Percentiles rank a stretch among this genome's conserved stretches.
phyloP scores from a whole-genome alignment of 2,329 filamentous ascomycete species.

The Penicillium sp. region DNA sequence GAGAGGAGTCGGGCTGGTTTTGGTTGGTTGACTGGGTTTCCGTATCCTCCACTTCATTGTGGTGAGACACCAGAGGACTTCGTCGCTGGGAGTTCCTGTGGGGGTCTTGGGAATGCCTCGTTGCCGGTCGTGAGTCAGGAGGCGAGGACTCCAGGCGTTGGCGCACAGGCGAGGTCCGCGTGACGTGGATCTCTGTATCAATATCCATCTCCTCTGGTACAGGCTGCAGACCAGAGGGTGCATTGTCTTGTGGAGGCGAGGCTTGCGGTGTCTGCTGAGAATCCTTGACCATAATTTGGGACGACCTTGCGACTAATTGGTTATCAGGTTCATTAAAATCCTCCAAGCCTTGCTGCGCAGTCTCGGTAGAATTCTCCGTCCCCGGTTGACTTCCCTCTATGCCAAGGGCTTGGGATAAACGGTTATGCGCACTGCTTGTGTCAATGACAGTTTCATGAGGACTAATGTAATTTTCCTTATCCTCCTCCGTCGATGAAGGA shows the following conservation, averaged over 20 bases:
- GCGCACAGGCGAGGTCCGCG: conserved; percentile 22
- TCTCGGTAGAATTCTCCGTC: neutral
- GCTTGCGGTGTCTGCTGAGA: conserved; percentile 42
- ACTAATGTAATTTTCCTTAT: conserved; percentile 52
- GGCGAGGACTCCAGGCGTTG: conserved; percentile 29
- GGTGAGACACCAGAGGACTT: neutral
- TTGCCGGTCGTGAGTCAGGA: conserved; percentile 24
- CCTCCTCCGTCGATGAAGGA: conserved; percentile 43
- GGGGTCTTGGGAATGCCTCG: conserved; percentile 9
- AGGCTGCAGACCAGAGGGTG: conserved; percentile 9
- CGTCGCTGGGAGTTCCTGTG: neutral
- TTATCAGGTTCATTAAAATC: conserved; percentile 7
- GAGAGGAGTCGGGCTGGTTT: conserved; percentile 18
- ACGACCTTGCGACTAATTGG: conserved; percentile 26
- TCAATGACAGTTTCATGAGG: conserved; percentile 33
- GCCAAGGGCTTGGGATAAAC: conserved; percentile 19
- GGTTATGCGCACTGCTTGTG: conserved; percentile 40
- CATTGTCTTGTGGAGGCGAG: conserved; percentile 27
- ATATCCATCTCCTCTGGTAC: conserved; percentile 10
- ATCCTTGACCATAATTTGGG: conserved; percentile 43
- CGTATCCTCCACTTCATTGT: neutral
- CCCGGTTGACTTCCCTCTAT: neutral
- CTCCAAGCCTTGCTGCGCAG: neutral
- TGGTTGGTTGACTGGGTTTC: conserved; percentile 13
- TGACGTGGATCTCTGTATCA: conserved; percentile 5